Base-by-base conservation (phyloP, 2,329 filamentous ascomycete genomes). In the Penicillium sp. region DNA sequence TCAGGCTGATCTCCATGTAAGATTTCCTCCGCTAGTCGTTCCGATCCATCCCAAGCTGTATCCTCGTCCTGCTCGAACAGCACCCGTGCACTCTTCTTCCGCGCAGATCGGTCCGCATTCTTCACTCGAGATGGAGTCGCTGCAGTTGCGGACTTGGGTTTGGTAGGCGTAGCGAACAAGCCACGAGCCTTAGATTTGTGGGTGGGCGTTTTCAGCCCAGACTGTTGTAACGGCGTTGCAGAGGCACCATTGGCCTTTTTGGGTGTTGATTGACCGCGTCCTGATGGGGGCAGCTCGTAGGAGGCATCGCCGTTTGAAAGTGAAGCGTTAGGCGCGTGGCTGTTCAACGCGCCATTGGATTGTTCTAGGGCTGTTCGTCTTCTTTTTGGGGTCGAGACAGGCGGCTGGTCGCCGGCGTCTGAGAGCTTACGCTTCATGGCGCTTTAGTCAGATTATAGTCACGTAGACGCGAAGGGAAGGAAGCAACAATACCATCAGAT, bases 51-150 rank as follows among this genome's bases (percentile, higher is more conserved):
- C 60, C 86, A 72, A 15, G 69, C 68, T 29, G 74, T 74, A 43
- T 79, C 87, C 26, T 88, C 85, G 41, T 89, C 82, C 38, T 83
- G 82, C 62, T 90, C 82, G 33, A 94, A 83, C 45, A 96, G 72
- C 3, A 82, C 80, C 45, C 83, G 78, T 21, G 85, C 86, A 65
- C 87, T 95, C 75, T 95, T 96, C 62, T 83, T 83, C 61, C 86
- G 82, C 2, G 90, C 91, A 5, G 90, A 96, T 43, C 86, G 82
- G 69, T 96, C 88, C 19, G 85, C 85, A 56, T 87, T 85, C 54
- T 78, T 80, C 37, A 78, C 75, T 57, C 82, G 78, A 33, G 80
- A 79, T 0, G 87, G 84, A 1, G 84, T 88, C 17, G 57, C 57
- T 32, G 54, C 55, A 9, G 39, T 48, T 3, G 58, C 53, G 4